Conservation (phyloP, 169 alveolate species). For the Plasmodium malariae region DNA sequence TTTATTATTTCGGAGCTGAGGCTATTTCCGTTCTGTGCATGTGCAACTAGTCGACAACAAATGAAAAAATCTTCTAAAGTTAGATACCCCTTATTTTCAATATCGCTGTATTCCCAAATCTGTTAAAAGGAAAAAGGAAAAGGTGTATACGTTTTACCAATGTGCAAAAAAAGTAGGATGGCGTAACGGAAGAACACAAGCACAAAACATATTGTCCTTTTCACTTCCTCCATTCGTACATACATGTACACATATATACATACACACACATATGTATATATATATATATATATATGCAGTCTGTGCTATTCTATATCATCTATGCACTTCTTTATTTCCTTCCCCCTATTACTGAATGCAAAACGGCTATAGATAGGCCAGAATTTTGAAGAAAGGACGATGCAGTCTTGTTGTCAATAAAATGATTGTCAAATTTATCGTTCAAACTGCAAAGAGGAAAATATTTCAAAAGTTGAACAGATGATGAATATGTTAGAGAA, state of each 20-base stretch:
- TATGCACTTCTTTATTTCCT: not conserved
- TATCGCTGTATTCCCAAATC: constrained; percentile 88
- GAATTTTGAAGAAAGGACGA: constrained; percentile 66
- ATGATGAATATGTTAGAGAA: too few relatives aligned
- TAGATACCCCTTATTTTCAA: constrained; percentile 81
- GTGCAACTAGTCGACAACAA: constrained; percentile 90
- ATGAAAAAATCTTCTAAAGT: constrained; percentile 90
- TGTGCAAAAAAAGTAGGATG: not conserved
- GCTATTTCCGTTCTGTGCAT: constrained; percentile 89
- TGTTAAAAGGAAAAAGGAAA: not conserved
- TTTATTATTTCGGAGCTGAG: constrained; percentile 22
- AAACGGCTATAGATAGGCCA: constrained; percentile 41
- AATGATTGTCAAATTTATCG: constrained; percentile 52
- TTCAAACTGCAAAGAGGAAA: constrained; percentile 24
- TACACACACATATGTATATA: too few relatives aligned
- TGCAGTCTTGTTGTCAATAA: constrained; percentile 67
- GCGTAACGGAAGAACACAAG: not conserved
- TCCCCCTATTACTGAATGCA: constrained; percentile 43
- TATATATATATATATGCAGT: not conserved
- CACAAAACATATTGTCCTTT: not conserved
- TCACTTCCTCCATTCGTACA: not conserved
- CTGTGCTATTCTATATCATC: not conserved
- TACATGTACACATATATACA: too few relatives aligned
- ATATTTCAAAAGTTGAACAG: too few relatives aligned
- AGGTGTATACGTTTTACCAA: not conserved